Evolutionary conservation across 495 filamentous ascomycete genomes (phyloP).

Genomic region (Daldinia caldariorum): DNA sequence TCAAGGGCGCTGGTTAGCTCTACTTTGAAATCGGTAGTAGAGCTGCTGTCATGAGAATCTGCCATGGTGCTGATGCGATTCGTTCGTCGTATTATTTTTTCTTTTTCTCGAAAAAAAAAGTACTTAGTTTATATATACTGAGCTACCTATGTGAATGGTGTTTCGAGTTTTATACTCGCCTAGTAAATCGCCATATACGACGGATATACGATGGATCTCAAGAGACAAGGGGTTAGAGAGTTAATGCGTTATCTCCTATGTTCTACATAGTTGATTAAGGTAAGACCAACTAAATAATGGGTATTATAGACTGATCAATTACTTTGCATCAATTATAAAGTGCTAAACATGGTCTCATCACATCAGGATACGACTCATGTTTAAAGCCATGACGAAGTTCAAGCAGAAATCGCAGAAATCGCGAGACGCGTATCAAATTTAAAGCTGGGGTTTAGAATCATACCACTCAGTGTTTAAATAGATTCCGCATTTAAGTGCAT

Average conservation of each 20-base stretch:
- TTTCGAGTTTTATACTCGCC: background rate
- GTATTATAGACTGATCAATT: no score
- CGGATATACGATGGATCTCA: background rate
- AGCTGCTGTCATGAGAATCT: background rate
- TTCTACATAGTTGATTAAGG: background rate
- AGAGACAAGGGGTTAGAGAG: background rate
- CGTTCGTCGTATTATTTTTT: background rate
- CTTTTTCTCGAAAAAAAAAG: background rate
- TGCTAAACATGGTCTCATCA: no score
- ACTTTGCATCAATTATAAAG: no score
- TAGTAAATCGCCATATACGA: background rate
- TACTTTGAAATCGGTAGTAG: background rate
- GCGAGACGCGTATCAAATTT: no score
- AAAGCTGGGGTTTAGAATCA: no score
- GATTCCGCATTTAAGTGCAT: no score
- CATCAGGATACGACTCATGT: no score
- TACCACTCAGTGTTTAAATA: no score
- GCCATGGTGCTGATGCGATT: conserved; percentile 2
- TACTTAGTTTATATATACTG: background rate
- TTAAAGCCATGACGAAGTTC: no score
- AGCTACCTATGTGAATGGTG: background rate
- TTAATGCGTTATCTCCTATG: background rate
- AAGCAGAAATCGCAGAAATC: no score
- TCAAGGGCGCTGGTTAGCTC: conserved; percentile 3
- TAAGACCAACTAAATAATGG: background rate